Conservation (phyloP, 2,329 filamentous ascomycete genomes). For the Alternaria solani region DNA sequence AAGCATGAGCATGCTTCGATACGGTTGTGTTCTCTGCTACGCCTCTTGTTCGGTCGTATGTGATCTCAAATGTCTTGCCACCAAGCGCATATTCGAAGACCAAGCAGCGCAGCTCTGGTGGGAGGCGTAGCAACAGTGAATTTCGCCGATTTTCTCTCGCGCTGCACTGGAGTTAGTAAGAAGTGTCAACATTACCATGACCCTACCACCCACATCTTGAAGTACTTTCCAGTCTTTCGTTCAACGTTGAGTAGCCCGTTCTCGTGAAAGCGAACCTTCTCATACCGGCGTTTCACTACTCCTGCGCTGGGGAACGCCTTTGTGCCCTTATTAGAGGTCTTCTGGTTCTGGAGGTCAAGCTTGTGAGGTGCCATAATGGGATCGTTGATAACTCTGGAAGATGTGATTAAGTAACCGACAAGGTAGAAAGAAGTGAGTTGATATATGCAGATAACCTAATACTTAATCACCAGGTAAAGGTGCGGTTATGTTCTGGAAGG, state of each 20-base stretch:
- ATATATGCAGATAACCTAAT: not conserved
- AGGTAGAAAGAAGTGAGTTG: not conserved
- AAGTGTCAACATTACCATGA: not conserved
- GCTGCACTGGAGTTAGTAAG: not conserved
- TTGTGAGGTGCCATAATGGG: not conserved
- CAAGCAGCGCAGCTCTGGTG: constrained; percentile 13
- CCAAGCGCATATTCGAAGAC: constrained; percentile 43
- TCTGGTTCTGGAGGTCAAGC: not conserved
- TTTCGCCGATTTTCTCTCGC: constrained; percentile 10
- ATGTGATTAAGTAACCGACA: not conserved
- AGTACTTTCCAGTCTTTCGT: constrained; percentile 9
- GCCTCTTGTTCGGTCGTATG: too few relatives aligned
- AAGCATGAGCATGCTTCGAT: not conserved
- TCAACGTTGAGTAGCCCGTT: constrained; percentile 13
- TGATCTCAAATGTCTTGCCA: constrained; percentile 34
- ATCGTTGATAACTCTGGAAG: not conserved
- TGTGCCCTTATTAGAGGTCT: not conserved
- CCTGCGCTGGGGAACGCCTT: not conserved
- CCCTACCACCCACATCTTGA: constrained; percentile 11
- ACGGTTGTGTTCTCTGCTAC: not conserved
- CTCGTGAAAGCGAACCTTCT: constrained; percentile 3
- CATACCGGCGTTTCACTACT: constrained; percentile 1
- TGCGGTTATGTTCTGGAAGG: not conserved
- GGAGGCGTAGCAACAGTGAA: constrained; percentile 11
- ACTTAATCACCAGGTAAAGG: not conserved